A percentile compares a stretch with the other conserved stretches of the same genome.
These are phyloP conservation scores for Rhizoclosmatium globosum DNA, from an alignment of 192 early-diverging fungal species.

Conservation along the genomic window DNA sequence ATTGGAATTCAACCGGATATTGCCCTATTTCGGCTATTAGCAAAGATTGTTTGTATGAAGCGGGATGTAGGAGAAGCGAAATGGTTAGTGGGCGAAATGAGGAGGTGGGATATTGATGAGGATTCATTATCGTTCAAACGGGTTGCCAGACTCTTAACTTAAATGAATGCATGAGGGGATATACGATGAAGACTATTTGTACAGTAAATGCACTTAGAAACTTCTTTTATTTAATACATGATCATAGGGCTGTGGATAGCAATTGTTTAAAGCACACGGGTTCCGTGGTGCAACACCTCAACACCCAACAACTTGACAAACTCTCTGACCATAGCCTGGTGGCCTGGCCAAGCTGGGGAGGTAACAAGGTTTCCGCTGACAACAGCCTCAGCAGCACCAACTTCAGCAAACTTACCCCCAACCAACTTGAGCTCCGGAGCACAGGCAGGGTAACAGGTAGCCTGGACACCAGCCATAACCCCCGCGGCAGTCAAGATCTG, in stretches of 20 bases:
- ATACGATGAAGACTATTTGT: too few relatives aligned
- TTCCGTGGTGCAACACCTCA: not conserved
- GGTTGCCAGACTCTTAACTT: too few relatives aligned
- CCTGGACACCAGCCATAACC: not conserved
- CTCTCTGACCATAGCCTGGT: constrained; percentile 29
- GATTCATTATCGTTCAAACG: not conserved
- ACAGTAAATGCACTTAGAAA: too few relatives aligned
- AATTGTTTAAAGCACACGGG: too few relatives aligned
- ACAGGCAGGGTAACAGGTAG: constrained; percentile 36
- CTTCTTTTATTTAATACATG: too few relatives aligned
- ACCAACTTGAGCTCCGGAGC: constrained; percentile 16
- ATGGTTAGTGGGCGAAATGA: not conserved
- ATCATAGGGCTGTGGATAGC: too few relatives aligned
- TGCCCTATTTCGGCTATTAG: not conserved
- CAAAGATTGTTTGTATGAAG: too few relatives aligned
- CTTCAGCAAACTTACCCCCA: constrained; percentile 5
- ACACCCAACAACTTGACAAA: constrained; percentile 37
- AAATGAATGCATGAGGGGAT: too few relatives aligned
- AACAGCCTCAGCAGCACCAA: constrained; percentile 27
- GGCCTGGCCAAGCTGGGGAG: constrained; percentile 34
- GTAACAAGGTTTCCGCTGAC: constrained; percentile 30
- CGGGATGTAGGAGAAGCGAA: not conserved
- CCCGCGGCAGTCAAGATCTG: constrained; percentile 32
- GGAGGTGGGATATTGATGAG: not conserved
- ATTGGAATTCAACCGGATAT: not conserved